Evolutionary conservation across 192 early-diverging fungal species (phyloP).

Genomic region (Podila epigama): DNA sequence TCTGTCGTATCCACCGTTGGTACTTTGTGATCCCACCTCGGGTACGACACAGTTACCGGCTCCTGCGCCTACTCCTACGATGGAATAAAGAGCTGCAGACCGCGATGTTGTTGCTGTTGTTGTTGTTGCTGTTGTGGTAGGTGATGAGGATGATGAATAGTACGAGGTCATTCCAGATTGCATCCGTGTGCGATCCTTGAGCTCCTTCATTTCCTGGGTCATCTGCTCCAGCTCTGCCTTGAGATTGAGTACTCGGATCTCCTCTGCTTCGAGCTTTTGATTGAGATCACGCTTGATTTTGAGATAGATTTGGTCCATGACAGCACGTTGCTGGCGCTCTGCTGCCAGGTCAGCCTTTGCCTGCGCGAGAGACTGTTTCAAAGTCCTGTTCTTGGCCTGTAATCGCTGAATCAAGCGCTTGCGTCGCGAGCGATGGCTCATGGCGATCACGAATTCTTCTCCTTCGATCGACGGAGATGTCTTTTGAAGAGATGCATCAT

Average conservation of each 20-base stretch:
- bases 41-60: too few species aligned
- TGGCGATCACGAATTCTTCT: neutral
- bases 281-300: slow-evolving; percentile 24
- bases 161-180: neutral
- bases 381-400: slow-evolving; percentile 18
- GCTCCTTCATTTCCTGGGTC: slow-evolving; percentile 10
- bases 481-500: too few species aligned
- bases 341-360: slow-evolving; percentile 24
- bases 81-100: too few species aligned
- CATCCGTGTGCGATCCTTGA: slow-evolving; percentile 18
- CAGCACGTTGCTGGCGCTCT: slow-evolving; percentile 25
- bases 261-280: slow-evolving; percentile 25
- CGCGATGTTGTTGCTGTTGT: too few species aligned
- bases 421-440: slow-evolving; percentile 15
- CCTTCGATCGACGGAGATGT: neutral
- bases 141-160: neutral
- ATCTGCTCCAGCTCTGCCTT: slow-evolving; percentile 25
- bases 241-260: slow-evolving; percentile 12
- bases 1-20: slow-evolving; percentile 26
- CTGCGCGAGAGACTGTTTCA: slow-evolving; percentile 16
- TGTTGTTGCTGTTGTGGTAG: too few species aligned
- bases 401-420: slow-evolving; percentile 17
- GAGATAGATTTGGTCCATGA: slow-evolving; percentile 27
- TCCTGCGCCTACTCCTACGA: too few species aligned
- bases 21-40: neutral